Percentiles rank a stretch among this genome's conserved stretches.
Conservation (phyloP, 2,329 filamentous ascomycete species). For the Hymenoscyphus albidus region DNA sequence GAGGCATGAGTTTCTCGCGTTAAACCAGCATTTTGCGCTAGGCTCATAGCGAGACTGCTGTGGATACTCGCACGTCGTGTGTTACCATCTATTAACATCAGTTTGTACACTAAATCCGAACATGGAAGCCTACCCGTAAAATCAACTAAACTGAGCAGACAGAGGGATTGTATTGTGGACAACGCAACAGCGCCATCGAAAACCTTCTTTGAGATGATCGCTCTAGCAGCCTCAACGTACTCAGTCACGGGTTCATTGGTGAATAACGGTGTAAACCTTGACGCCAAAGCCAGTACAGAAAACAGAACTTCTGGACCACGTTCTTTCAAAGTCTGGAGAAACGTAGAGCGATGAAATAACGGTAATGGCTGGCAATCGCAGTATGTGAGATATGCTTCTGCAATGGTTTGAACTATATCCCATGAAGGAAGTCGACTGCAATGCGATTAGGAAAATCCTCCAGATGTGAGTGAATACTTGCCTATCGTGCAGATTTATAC, state of each 20-base stretch:
- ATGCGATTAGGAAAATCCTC: not conserved
- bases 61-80: slow-evolving; percentile 42
- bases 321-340: slow-evolving; percentile 39
- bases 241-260: slow-evolving; percentile 28
- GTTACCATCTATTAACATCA: slow-evolving; percentile 39
- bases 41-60: slow-evolving; percentile 43
- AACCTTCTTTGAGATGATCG: slow-evolving; percentile 36
- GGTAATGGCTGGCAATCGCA: slow-evolving; percentile 49
- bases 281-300: slow-evolving; percentile 39
- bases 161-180: slow-evolving; percentile 39
- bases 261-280: slow-evolving; percentile 39
- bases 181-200: slow-evolving; percentile 37
- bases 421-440: slow-evolving; percentile 36
- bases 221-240: slow-evolving; percentile 37
- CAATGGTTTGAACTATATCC: slow-evolving; percentile 39
- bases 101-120: not conserved
- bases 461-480: slow-evolving; percentile 7
- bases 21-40: slow-evolving; percentile 44
- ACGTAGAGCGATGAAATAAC: slow-evolving; percentile 42
- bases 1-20: slow-evolving; percentile 34
- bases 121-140: slow-evolving; percentile 34
- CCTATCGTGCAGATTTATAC: slow-evolving; percentile 14
- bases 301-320: slow-evolving; percentile 39
- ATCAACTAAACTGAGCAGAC: slow-evolving; percentile 38
- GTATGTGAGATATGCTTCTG: slow-evolving; percentile 44